Evolutionary conservation across 768 basidiomycete species (phyloP).

Genomic region (Hypholoma sublateritium): DNA sequence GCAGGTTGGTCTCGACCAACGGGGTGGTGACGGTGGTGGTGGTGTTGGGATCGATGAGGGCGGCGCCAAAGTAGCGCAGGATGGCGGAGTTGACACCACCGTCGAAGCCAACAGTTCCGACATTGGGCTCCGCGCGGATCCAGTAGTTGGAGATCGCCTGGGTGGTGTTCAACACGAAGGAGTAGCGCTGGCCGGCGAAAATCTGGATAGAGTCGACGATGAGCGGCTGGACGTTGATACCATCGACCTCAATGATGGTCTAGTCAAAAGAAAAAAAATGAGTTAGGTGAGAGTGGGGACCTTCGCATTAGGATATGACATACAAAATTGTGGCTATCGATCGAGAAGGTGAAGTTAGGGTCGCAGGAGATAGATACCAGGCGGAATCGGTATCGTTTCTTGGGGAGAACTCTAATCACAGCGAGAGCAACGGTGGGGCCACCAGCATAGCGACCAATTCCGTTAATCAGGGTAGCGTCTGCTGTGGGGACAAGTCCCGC

Average conservation of each 20-base stretch:
- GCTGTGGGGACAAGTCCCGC: conserved; percentile 29
- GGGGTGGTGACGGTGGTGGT: conserved; percentile 23
- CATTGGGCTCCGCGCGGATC: conserved; percentile 36
- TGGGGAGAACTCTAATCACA: conserved; percentile 35
- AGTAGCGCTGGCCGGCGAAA: conserved; percentile 42
- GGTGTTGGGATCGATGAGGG: conserved; percentile 37
- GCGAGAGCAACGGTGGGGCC: conserved; percentile 35
- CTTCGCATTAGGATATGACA: background rate
- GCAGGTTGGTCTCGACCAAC: conserved; percentile 37
- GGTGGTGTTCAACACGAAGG: conserved; percentile 39
- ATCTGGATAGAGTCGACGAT: conserved; percentile 35
- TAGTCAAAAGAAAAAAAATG: background rate
- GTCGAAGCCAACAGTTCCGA: conserved; percentile 16
- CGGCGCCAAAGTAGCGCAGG: conserved; percentile 46
- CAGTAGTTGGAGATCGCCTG: conserved; percentile 42
- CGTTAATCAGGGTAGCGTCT: conserved; percentile 45
- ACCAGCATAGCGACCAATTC: conserved; percentile 42
- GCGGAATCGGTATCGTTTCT: conserved; percentile 48
- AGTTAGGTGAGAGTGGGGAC: too few relatives aligned
- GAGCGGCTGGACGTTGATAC: conserved; percentile 34
- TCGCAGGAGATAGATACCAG: conserved; percentile 46
- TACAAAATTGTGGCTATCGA: conserved; percentile 44
- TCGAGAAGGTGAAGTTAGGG: conserved; percentile 42
- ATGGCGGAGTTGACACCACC: conserved; percentile 55
- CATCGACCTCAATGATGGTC: conserved; percentile 42